These are phyloP conservation scores for Solanum stenotomum DNA, from an alignment of 257 asterid species.

Conservation along the genomic window DNA sequence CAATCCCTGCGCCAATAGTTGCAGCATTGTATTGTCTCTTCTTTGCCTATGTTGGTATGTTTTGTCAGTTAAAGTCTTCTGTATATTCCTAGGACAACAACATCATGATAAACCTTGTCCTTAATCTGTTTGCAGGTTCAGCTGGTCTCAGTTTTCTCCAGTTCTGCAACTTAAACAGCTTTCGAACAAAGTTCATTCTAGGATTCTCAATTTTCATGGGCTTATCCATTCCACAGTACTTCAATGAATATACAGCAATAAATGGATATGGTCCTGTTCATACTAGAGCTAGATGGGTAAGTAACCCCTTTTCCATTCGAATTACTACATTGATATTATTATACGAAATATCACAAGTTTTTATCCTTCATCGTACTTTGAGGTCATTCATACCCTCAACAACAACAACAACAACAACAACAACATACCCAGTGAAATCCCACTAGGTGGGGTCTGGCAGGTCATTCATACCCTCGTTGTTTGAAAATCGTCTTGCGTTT, in stretches of 20 bases:
- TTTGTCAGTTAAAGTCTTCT: background rate
- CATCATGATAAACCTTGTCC: background rate
- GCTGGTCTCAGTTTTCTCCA: constrained; percentile 80
- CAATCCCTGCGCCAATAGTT: constrained; percentile 83
- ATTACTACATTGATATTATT: background rate
- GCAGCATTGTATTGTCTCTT: constrained; percentile 90
- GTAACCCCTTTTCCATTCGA: background rate
- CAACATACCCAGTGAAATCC: too few species aligned
- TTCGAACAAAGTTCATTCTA: constrained; percentile 71
- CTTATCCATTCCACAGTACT: constrained; percentile 81
- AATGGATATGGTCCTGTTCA: constrained; percentile 67
- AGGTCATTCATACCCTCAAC: background rate
- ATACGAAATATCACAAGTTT: background rate
- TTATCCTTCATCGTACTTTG: background rate
- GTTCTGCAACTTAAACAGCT: constrained; percentile 85
- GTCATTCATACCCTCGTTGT: background rate
- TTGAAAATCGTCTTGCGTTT: background rate
- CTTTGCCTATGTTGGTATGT: constrained; percentile 90
- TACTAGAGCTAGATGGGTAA: constrained; percentile 88
- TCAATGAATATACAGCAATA: constrained; percentile 53
- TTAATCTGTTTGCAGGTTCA: constrained; percentile 37
- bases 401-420: too few species aligned
- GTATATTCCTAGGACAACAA: background rate
- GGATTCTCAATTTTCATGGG: constrained; percentile 95
- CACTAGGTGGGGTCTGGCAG: too few species aligned